A percentile compares a stretch with the other conserved stretches of the same genome.
Evolutionary conservation across 345 rosid species (phyloP).

Genomic region (Citrus glauca): DNA sequence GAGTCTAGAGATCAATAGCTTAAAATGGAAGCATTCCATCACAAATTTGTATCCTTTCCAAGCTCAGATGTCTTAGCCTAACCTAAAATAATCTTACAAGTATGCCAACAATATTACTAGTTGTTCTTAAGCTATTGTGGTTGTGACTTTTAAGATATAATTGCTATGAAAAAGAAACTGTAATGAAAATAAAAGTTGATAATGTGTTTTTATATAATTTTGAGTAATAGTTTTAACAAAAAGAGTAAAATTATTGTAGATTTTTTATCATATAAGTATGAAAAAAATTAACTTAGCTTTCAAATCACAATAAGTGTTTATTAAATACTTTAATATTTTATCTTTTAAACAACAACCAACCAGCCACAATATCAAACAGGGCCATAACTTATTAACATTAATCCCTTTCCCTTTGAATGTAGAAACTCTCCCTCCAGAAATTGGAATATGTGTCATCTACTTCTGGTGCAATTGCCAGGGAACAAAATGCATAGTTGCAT

Average conservation of each 20-base stretch:
- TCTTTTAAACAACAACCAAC: background rate
- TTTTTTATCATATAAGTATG: too few species aligned
- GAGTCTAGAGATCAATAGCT: too few species aligned
- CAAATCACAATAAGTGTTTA: too few species aligned
- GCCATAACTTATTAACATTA: background rate
- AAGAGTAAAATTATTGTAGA: too few species aligned
- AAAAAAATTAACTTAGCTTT: too few species aligned
- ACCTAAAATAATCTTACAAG: background rate
- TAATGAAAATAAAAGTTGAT: too few species aligned
- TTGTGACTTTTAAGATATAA: background rate
- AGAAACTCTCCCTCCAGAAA: background rate
- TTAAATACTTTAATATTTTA: background rate
- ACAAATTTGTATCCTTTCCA: too few species aligned
- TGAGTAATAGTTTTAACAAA: too few species aligned
- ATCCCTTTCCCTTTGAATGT: too few species aligned
- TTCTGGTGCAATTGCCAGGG: background rate
- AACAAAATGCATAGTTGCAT: background rate
- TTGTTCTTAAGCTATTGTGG: background rate
- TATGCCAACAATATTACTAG: background rate
- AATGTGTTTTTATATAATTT: too few species aligned
- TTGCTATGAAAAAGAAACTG: rapidly evolving
- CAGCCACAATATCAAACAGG: background rate
- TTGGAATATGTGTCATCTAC: too few species aligned
- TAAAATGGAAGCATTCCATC: too few species aligned
- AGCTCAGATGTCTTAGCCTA: background rate